Evolutionary conservation across 345 rosid species (phyloP).

Genomic region (Anastatica hierochuntica): DNA sequence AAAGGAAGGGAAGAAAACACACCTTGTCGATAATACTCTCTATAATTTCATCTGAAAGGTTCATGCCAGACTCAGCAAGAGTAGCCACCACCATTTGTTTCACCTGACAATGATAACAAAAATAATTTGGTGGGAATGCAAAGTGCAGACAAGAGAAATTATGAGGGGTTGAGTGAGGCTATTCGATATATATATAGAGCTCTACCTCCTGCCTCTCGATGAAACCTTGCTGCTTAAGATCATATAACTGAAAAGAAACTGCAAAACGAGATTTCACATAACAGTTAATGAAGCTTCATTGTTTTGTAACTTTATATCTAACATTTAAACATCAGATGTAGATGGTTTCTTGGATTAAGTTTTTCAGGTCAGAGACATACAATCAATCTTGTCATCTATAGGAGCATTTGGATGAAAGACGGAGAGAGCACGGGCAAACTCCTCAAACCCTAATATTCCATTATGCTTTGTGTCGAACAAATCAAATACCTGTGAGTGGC

Average conservation of each 20-base stretch:
- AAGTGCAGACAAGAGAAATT: background rate
- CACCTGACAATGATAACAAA: slow-evolving; percentile 35
- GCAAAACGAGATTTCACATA: slow-evolving; percentile 21
- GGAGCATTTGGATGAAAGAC: slow-evolving; percentile 91
- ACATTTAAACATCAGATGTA: background rate
- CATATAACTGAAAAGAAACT: slow-evolving; percentile 91
- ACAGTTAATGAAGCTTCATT: background rate
- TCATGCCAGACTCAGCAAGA: slow-evolving; percentile 84
- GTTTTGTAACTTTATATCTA: background rate
- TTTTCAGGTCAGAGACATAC: slow-evolving; percentile 31
- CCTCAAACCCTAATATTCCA: slow-evolving; percentile 79
- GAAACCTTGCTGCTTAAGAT: slow-evolving; percentile 84
- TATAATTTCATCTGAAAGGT: slow-evolving; percentile 64
- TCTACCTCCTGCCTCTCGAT: slow-evolving; percentile 80
- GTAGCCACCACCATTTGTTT: slow-evolving; percentile 83
- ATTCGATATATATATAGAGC: background rate
- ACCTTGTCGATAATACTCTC: slow-evolving; percentile 88
- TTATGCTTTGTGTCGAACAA: slow-evolving; percentile 80
- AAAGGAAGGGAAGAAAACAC: slow-evolving; percentile 3
- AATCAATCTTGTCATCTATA: slow-evolving; percentile 70
- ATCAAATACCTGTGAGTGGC: slow-evolving; percentile 62
- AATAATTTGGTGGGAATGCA: background rate
- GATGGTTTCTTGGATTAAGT: background rate
- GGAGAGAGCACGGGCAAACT: slow-evolving; percentile 75
- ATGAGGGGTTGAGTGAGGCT: background rate